Conservation (phyloP, 495 filamentous ascomycete species). For the Barbatosphaeria neglecta region DNA sequence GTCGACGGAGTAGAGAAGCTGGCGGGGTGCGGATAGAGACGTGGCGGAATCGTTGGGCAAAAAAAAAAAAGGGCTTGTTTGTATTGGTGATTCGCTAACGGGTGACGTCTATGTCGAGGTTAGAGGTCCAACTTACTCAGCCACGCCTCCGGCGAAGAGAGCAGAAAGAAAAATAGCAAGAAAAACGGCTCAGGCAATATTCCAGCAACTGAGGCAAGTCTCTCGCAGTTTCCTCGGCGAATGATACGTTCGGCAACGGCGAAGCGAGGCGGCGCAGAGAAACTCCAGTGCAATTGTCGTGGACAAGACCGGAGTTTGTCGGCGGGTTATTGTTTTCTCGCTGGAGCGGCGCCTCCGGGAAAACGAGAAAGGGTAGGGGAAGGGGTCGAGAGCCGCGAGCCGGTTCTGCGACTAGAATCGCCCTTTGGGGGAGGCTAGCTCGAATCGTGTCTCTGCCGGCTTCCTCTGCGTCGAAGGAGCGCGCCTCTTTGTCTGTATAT, state of each 20-base stretch:
- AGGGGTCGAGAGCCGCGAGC: neutral
- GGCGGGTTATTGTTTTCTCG: neutral
- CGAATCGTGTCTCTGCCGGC: neutral
- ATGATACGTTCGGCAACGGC: neutral
- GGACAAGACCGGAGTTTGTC: conserved; percentile 1
- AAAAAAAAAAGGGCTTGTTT: neutral
- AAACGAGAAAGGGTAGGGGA: neutral
- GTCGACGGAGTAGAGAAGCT: neutral
- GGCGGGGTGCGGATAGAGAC: neutral
- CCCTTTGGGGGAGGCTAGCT: neutral
- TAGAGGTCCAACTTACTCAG: conserved; percentile 9
- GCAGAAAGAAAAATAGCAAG: conserved; percentile 9
- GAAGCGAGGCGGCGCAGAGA: neutral
- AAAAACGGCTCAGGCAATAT: conserved; percentile 22
- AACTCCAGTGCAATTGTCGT: conserved; percentile 2
- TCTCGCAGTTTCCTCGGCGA: conserved; percentile 4
- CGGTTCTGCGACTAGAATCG: neutral
- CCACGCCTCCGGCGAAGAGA: neutral
- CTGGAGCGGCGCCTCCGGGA: neutral
- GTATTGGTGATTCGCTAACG: neutral
- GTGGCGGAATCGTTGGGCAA: neutral
- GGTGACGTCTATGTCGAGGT: neutral
- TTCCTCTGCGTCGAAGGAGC: no score
- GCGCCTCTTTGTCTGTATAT: neutral
- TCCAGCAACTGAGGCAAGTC: conserved; percentile 23